phyloP scores from a whole-genome alignment of 768 basidiomycete species.

The Piloderma croceum region DNA sequence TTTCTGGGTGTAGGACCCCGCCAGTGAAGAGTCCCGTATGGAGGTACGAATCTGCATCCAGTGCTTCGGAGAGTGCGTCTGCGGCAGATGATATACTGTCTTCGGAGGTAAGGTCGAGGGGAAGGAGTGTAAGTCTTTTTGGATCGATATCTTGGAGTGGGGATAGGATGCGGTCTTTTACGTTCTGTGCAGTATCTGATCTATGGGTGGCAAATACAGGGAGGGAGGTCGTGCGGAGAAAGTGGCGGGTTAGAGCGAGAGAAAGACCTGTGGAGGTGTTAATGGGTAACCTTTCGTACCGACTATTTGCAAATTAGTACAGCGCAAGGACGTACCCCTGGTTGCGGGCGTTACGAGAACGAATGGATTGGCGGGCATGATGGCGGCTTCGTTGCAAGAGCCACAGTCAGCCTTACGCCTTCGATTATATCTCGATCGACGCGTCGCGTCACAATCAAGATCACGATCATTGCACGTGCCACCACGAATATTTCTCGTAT shows the following conservation, averaged over 20 bases:
- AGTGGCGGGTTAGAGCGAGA: conserved; percentile 48
- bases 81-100: conserved; percentile 46
- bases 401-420: too few relatives aligned
- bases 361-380: conserved; percentile 30
- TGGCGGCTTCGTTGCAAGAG: neutral
- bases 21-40: conserved; percentile 53
- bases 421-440: too few relatives aligned
- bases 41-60: conserved; percentile 37
- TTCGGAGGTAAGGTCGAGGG: conserved; percentile 48
- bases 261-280: too few relatives aligned
- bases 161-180: conserved; percentile 38
- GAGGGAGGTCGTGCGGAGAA: conserved; percentile 42
- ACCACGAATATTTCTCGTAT: too few relatives aligned
- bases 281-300: too few relatives aligned
- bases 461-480: too few relatives aligned
- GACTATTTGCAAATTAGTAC: too few relatives aligned
- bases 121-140: conserved; percentile 40
- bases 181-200: conserved; percentile 25
- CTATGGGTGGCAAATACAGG: conserved; percentile 57
- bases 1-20: conserved; percentile 52
- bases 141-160: conserved; percentile 39
- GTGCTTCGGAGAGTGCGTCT: conserved; percentile 29
- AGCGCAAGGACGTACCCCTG: too few relatives aligned
- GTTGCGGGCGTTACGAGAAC: conserved; percentile 50
- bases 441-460: too few relatives aligned